A percentile compares a stretch with the other conserved stretches of the same genome.
Evolutionary conservation across 2,329 filamentous ascomycete species (phyloP).

Genomic region (Fusarium heterosporum): DNA sequence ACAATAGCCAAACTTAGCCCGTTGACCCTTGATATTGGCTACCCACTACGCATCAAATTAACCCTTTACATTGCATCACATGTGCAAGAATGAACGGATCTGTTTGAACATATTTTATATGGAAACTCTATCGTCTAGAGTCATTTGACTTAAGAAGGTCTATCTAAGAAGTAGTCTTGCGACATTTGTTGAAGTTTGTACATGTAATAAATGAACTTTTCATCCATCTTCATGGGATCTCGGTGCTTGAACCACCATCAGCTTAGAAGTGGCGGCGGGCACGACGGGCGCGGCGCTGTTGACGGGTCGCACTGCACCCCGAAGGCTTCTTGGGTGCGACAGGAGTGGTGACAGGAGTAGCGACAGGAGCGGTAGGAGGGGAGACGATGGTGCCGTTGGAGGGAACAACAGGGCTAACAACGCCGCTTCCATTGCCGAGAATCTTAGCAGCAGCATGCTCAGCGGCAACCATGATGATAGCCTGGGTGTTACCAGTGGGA

Average conservation of each 20-base stretch:
- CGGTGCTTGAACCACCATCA: rapidly evolving
- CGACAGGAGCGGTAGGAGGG: not conserved
- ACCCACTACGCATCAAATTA: too few species aligned
- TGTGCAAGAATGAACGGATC: rapidly evolving
- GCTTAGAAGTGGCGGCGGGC: not conserved
- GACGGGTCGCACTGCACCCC: slow-evolving; percentile 11
- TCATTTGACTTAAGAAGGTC: slow-evolving; percentile 1
- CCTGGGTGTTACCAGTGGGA: slow-evolving; percentile 74
- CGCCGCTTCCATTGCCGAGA: slow-evolving; percentile 6
- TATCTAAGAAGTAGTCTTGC: slow-evolving; percentile 18
- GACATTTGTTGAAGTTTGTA: slow-evolving; percentile 25
- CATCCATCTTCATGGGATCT: not conserved
- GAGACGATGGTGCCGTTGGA: slow-evolving; percentile 3
- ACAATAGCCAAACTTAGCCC: too few species aligned
- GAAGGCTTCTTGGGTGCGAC: slow-evolving; percentile 13
- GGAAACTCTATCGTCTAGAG: not conserved
- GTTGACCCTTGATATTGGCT: too few species aligned
- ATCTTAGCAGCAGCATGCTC: slow-evolving; percentile 65
- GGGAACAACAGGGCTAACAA: slow-evolving; percentile 14
- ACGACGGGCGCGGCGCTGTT: not conserved
- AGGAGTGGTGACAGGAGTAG: slow-evolving; percentile 4
- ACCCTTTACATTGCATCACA: not conserved
- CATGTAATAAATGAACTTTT: slow-evolving; percentile 3
- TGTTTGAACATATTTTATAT: not conserved
- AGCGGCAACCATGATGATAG: slow-evolving; percentile 72